phyloP scores from a whole-genome alignment of 805 yeast species.

The Candida namnaoensis region DNA sequence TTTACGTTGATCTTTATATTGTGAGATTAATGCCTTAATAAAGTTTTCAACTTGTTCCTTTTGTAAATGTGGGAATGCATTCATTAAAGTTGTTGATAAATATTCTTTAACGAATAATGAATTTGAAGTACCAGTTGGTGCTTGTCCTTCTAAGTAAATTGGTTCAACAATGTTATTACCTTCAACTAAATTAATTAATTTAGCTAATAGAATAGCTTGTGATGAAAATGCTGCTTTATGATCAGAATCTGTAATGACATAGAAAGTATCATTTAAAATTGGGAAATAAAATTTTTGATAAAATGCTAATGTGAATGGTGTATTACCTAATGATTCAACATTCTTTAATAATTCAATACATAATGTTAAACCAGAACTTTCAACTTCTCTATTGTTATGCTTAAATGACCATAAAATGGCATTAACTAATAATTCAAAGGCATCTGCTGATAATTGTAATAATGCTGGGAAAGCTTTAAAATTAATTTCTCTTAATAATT shows the following conservation, averaged over 20 bases:
- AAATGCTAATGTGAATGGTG: constrained; percentile 73
- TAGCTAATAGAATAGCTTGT: constrained; percentile 79
- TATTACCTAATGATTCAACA: constrained; percentile 66
- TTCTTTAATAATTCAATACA: constrained; percentile 79
- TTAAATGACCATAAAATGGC: constrained; percentile 98
- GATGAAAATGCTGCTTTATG: constrained; percentile 93
- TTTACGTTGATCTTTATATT: constrained; percentile 63
- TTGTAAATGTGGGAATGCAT: constrained; percentile 90
- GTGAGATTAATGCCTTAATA: constrained; percentile 64
- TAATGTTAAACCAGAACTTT: constrained; percentile 79
- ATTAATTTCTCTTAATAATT: constrained; percentile 80
- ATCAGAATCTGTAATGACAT: constrained; percentile 91
- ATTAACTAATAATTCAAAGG: constrained; percentile 84
- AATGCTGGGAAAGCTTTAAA: constrained; percentile 79
- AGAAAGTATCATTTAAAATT: constrained; percentile 85
- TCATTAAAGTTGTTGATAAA: constrained; percentile 69
- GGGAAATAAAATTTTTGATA: constrained; percentile 84
- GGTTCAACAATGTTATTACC: constrained; percentile 69
- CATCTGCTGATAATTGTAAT: constrained; percentile 81
- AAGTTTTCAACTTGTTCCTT: constrained; percentile 76
- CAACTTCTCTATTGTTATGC: constrained; percentile 96
- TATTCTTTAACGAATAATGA: constrained; percentile 71
- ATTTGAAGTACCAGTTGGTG: constrained; percentile 80
- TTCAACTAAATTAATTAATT: constrained; percentile 75
- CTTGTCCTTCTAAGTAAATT: constrained; percentile 70